phyloP scores from a whole-genome alignment of 108 stramenopile species.

The Stephanodiscus minutulus region DNA sequence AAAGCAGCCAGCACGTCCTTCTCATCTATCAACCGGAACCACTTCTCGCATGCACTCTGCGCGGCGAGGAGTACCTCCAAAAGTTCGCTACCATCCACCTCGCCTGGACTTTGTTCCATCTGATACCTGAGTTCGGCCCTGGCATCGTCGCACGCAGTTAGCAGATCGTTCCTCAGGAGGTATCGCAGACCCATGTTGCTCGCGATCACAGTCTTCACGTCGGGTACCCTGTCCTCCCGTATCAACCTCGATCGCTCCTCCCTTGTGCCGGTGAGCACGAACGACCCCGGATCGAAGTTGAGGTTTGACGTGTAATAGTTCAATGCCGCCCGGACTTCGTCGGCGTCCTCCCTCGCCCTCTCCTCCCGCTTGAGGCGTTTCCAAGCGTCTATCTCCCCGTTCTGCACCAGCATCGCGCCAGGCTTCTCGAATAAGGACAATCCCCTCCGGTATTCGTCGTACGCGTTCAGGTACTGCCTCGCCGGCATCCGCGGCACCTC shows the following conservation, averaged over 20 bases:
- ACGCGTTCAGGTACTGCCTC: conserved; percentile 49
- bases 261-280: conserved; percentile 44
- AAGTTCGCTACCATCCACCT: conserved; percentile 38
- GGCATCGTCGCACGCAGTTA: conserved; percentile 55
- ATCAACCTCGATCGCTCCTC: conserved; percentile 44
- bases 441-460: conserved; percentile 34
- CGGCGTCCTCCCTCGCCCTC: conserved; percentile 14
- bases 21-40: conserved; percentile 50
- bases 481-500: conserved; percentile 42
- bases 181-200: conserved; percentile 58
- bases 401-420: conserved; percentile 54
- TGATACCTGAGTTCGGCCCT: conserved; percentile 55
- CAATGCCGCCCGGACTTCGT: conserved; percentile 23
- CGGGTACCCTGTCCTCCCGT: conserved; percentile 52
- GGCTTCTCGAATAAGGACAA: conserved; percentile 51
- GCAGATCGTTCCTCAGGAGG: conserved; percentile 52
- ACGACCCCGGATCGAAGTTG: conserved; percentile 52
- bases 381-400: conserved; percentile 63
- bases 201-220: conserved; percentile 55
- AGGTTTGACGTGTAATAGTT: conserved; percentile 53
- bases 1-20: conserved; percentile 18
- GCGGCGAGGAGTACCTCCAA: conserved; percentile 38
- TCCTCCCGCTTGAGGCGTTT: conserved; percentile 54
- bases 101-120: conserved; percentile 10
- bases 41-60: conserved; percentile 39